Base-by-base conservation (phyloP, 768 basidiomycete species). In the Wakefieldia striispora region DNA sequence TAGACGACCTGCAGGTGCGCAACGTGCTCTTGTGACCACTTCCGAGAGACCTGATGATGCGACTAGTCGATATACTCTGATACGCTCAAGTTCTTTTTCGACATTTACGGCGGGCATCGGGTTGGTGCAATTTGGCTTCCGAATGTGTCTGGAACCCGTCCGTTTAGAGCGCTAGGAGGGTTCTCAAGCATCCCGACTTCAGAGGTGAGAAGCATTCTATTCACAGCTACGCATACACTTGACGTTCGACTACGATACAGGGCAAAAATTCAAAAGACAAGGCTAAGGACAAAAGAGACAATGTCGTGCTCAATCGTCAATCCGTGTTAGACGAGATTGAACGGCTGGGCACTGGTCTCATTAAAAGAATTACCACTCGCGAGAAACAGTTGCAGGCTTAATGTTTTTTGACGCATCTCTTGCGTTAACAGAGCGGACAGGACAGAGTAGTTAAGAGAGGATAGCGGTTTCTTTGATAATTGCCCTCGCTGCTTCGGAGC, bases 81-180 rank as follows among this genome's bases (percentile, higher is more conserved):
- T 53, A 86, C 86, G 1, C 78, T 90, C 55, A 80, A 88, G 49
- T 75, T 95, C 34, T 99, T 98, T 75, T 81, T 82, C 58, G 95
- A 98, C 56, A 72, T 80, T 0, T 76, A 83, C 29, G 97, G 97
- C 12, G 92, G 94, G 0, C 74, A 80, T 49, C 72, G 74, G 29
- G 86, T 94, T 44, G 94, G 91, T 6, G 84, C 78, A 1, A 84
- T 97, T 2, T 98, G 93, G 91, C 89, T 95, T 59, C 86, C 91
- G 6, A 74, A 73, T 13, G 69, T 91, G 29, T 78, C 77, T 48
- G 70, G 76, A 21, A 68, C 81, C 1, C 72, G 85, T 40, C 75
- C 83, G 5, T 92, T 95, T 74, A 82, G 88, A 53, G 90, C 92
- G 7, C 73, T 94, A 39, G 83, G 88, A 21, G 88, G 87, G 10